A percentile compares a stretch with the other conserved stretches of the same genome.
Evolutionary conservation across 768 basidiomycete species (phyloP).

Genomic region (Tulasnella sp.): DNA sequence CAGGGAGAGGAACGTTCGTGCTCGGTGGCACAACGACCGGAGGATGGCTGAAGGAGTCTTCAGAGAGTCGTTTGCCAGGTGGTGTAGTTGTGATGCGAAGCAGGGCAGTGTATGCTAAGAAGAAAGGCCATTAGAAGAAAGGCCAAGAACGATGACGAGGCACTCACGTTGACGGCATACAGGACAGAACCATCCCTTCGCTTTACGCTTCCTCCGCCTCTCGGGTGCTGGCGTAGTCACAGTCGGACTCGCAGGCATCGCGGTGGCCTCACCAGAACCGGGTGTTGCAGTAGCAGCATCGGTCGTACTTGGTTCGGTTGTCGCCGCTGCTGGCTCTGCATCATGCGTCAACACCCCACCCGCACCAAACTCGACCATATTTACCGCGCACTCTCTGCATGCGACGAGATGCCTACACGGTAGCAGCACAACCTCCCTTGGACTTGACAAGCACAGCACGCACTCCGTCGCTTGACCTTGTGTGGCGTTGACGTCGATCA

Average conservation of each 20-base stretch:
- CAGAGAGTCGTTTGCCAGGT: conserved; percentile 26
- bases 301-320: conserved; percentile 22
- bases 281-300: conserved; percentile 20
- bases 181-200: conserved; percentile 96
- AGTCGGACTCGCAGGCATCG: conserved; percentile 3
- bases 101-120: conserved; percentile 74
- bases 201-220: conserved; percentile 72
- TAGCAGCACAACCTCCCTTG: conserved; percentile 83
- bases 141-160: conserved; percentile 5
- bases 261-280: conserved; percentile 5
- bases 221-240: conserved; percentile 1
- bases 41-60: conserved; percentile 7
- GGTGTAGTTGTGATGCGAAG: conserved; percentile 67
- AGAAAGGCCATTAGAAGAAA: too few species aligned
- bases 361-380: conserved; percentile 96
- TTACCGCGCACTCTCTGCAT: conserved; percentile 88
- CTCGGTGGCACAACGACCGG: not conserved
- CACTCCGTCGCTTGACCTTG: conserved; percentile 50
- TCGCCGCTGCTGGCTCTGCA: conserved; percentile 29
- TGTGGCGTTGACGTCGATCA: conserved; percentile 50
- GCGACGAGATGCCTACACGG: conserved; percentile 92
- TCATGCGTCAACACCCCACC: conserved; percentile 72
- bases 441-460: conserved; percentile 78
- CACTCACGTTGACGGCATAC: conserved; percentile 87
- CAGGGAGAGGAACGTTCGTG: not conserved